Percentiles rank a stretch among this genome's conserved stretches.
Evolutionary conservation across 768 basidiomycete genomes (phyloP).

Genomic region (Atractiella rhizophila): DNA sequence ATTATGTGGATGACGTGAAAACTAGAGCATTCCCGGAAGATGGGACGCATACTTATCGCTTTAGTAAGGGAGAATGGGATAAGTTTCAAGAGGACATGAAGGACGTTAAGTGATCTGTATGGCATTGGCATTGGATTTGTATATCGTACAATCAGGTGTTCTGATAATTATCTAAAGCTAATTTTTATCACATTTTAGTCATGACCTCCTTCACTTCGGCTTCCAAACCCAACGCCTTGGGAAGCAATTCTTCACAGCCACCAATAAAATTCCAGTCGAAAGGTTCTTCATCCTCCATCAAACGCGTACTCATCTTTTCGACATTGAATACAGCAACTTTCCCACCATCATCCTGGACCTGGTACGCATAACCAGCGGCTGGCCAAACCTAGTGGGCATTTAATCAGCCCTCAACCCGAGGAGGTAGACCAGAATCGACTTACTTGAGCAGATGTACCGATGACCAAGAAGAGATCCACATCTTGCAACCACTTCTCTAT

Average conservation of each 20-base stretch:
- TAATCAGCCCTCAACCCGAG: too few species aligned
- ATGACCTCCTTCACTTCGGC: too few species aligned
- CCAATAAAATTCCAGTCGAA: too few species aligned
- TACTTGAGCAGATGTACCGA: slow-evolving; percentile 34
- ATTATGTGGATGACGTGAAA: slow-evolving; percentile 51
- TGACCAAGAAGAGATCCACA: slow-evolving; percentile 32
- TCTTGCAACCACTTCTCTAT: slow-evolving; percentile 26
- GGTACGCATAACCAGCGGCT: slow-evolving; percentile 13
- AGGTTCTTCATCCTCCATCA: too few species aligned
- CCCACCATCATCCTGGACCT: slow-evolving; percentile 21
- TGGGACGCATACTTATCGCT: slow-evolving; percentile 50
- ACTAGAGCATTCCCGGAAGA: slow-evolving; percentile 47
- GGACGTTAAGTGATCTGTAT: background rate
- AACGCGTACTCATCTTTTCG: too few species aligned
- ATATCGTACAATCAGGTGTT: too few species aligned
- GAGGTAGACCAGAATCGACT: slow-evolving; percentile 10
- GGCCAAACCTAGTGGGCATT: slow-evolving; percentile 12
- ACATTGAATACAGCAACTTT: slow-evolving; percentile 27
- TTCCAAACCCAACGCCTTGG: too few species aligned
- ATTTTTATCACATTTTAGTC: too few species aligned
- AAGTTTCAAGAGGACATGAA: slow-evolving; percentile 22
- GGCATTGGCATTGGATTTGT: background rate
- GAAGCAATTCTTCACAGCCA: too few species aligned
- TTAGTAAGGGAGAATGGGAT: slow-evolving; percentile 48
- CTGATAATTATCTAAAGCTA: too few species aligned